Percentiles rank a stretch among this genome's conserved stretches.
phyloP scores from a whole-genome alignment of 2,329 filamentous ascomycete species.

The Didymella pomorum region DNA sequence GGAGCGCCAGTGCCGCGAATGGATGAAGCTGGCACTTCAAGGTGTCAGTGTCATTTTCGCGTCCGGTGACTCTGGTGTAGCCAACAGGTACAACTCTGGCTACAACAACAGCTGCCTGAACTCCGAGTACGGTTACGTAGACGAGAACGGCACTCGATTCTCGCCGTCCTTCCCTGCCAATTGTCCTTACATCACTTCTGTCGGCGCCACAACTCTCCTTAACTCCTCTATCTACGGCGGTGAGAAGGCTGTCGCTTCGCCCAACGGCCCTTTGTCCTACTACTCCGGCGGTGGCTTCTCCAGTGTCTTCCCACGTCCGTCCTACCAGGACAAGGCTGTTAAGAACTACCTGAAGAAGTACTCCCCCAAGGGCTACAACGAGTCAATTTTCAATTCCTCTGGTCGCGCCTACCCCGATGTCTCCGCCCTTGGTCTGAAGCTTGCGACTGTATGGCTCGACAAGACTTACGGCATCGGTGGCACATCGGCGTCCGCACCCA shows the following conservation, averaged over 20 bases:
- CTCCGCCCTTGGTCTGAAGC: constrained; percentile 62
- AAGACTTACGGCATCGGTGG: constrained; percentile 52
- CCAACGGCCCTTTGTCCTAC: constrained; percentile 14
- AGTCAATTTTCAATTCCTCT: constrained; percentile 24
- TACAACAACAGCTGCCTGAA: constrained; percentile 30
- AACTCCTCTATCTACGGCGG: constrained; percentile 53
- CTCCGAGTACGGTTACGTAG: constrained; percentile 21
- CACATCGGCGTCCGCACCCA: constrained; percentile 63
- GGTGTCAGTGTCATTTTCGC: constrained; percentile 60
- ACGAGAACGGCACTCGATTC: constrained; percentile 46
- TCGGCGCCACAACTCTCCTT: constrained; percentile 62
- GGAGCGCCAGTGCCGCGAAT: constrained; percentile 57
- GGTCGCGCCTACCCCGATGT: constrained; percentile 69
- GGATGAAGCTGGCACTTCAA: constrained; percentile 54
- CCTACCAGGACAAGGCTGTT: constrained; percentile 52
- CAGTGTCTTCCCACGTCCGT: constrained; percentile 55
- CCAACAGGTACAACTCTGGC: constrained; percentile 23
- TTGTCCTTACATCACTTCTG: constrained; percentile 68
- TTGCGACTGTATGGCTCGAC: constrained; percentile 49
- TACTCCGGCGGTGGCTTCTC: constrained; percentile 56
- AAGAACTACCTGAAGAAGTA: constrained; percentile 20
- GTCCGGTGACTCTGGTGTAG: constrained; percentile 53
- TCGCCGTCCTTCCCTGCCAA: constrained; percentile 68
- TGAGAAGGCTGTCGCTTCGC: constrained; percentile 47
- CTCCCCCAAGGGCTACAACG: constrained; percentile 14